Evolutionary conservation across 1,139 yeast genomes (phyloP).

Genomic region (Candida sojae): DNA sequence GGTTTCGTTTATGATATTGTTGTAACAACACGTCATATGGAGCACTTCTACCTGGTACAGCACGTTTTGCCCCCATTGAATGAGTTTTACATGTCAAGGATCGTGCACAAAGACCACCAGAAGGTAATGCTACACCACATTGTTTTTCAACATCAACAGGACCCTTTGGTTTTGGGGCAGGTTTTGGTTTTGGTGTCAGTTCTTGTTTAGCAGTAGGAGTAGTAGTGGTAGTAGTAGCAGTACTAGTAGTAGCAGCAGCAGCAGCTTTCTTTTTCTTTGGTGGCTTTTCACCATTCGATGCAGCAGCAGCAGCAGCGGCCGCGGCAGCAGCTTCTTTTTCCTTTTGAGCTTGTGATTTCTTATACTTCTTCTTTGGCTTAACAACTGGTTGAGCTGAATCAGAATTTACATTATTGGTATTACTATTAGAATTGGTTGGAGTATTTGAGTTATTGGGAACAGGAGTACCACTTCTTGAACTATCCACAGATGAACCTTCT

Average conservation of each 20-base stretch:
- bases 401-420: constrained; percentile 13
- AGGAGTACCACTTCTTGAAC: constrained; percentile 44
- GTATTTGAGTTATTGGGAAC: constrained; percentile 20
- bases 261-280: constrained; percentile 49
- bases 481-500: constrained; percentile 44
- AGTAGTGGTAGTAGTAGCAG: constrained; percentile 32
- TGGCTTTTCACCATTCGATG: constrained; percentile 29
- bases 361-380: constrained; percentile 48
- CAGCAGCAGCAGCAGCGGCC: constrained; percentile 33
- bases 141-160: constrained; percentile 93
- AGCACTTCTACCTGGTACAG: constrained; percentile 89
- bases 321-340: constrained; percentile 52
- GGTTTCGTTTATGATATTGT: constrained; percentile 89
- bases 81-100: constrained; percentile 96
- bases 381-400: constrained; percentile 15
- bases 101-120: constrained; percentile 92
- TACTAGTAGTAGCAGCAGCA: constrained; percentile 44
- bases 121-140: constrained; percentile 93
- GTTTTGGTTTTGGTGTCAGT: constrained; percentile 38
- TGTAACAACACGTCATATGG: constrained; percentile 88
- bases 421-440: constrained; percentile 14
- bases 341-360: constrained; percentile 45
- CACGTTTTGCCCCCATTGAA: constrained; percentile 97
- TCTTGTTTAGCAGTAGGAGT: constrained; percentile 24
- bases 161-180: constrained; percentile 62